phyloP scores from a whole-genome alignment of 2,329 filamentous ascomycete species.

The Rutstroemia sp. region DNA sequence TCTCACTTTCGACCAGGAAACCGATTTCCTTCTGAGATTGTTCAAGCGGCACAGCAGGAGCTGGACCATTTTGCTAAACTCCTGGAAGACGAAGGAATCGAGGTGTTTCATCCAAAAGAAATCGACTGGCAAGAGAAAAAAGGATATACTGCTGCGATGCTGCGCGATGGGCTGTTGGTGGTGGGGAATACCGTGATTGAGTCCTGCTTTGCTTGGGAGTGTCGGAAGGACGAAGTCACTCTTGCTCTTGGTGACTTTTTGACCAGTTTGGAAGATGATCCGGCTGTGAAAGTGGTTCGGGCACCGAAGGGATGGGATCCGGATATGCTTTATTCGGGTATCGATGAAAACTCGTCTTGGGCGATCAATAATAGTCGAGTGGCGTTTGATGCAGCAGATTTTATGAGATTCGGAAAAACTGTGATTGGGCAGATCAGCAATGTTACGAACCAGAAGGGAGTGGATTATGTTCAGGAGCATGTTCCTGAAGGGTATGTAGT shows the following conservation, averaged over 20 bases:
- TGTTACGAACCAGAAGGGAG: background rate
- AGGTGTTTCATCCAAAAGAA: background rate
- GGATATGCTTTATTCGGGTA: background rate
- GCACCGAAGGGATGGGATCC: background rate
- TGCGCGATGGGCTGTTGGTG: background rate
- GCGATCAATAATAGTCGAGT: background rate
- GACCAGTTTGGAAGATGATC: background rate
- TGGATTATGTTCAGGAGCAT: background rate
- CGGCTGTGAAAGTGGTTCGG: background rate
- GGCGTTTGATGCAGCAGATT: background rate
- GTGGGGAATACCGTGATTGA: background rate
- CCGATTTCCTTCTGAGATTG: background rate
- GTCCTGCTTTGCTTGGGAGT: background rate
- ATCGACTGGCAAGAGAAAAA: background rate
- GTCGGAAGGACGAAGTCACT: background rate
- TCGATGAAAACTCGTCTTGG: background rate
- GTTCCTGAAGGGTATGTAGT: background rate
- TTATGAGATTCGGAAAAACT: background rate
- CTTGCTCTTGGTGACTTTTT: background rate
- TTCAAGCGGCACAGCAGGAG: background rate
- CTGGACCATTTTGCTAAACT: background rate
- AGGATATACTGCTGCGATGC: background rate
- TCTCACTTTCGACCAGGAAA: background rate
- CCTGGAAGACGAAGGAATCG: background rate
- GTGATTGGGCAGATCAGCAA: background rate